Base-by-base conservation (phyloP, 805 yeast genomes). In the Ogataea sp. region DNA sequence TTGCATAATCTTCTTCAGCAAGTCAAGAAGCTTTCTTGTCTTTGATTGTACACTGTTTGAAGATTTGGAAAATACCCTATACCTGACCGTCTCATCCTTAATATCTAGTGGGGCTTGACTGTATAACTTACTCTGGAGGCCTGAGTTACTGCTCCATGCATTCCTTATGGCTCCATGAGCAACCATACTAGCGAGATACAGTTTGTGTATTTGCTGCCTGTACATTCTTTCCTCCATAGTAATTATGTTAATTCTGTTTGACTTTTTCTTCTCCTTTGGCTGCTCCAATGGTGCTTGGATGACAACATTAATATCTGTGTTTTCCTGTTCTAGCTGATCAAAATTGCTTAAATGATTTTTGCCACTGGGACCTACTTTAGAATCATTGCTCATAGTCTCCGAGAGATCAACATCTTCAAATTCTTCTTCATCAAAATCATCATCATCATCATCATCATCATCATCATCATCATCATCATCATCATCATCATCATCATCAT, bases 11-110 rank as follows among this genome's bases (percentile, higher is more conserved):
- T 75, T 78, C 33, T 80, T 68, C n/a, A 93, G 51, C 0, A 90
- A 85, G 55, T 87, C 96, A 2, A 89, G 64, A 25, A 93, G 68
- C 47, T 76, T 70, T 39, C 95, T 65, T 0, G 94, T 67, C 42
- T 71, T 71, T 17, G 79, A 75, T 30, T 56, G 54, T 2, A 44
- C 48, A 16, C 6, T 17, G 45, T 45, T 16, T 15, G 30, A n/a
- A 48, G 45, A 29, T 48, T 51, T 38, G 47, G 20, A 51, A 7
- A 49, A 45, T 10, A 47, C 41, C 10, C 41, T 48, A 32, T 52
- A 55, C 29, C 45, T 55, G 16, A 51, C 68, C 21, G 82, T 55
- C 40, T 80, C 71, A 4, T 61, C 61, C 27, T 65, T 58, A 0
- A 75, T 57, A 4, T 61, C 57, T 0, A 60, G 58, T 0, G 93